Conservation (phyloP, 805 yeast species). For the Candida yuanshanica region DNA sequence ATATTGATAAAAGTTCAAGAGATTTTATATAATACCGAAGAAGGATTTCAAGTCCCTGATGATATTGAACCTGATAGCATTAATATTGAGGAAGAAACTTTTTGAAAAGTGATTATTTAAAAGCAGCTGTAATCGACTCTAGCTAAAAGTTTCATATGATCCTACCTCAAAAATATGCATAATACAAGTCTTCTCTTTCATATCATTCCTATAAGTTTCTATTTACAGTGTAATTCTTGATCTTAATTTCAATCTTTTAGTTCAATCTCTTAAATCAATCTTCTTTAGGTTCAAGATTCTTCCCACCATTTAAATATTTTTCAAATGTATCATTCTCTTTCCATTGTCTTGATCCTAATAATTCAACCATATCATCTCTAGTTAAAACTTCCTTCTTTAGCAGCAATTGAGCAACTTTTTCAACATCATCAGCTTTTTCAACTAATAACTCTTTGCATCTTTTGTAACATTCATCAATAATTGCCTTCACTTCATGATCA, state of each 20-base stretch:
- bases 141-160: background rate
- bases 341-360: conserved; percentile 89
- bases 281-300: conserved; percentile 14
- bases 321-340: conserved; percentile 91
- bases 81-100: conserved; percentile 32
- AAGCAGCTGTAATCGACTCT: background rate
- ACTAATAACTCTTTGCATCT: conserved; percentile 63
- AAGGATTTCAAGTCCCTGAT: conserved; percentile 69
- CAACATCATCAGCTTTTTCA: conserved; percentile 72
- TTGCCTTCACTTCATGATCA: conserved; percentile 76
- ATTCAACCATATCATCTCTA: conserved; percentile 86
- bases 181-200: background rate
- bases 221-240: background rate
- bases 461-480: conserved; percentile 69
- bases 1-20: conserved; percentile 61
- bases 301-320: conserved; percentile 45
- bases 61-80: conserved; percentile 25
- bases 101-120: conserved; percentile 10
- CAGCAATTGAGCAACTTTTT: conserved; percentile 80
- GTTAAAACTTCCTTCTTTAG: conserved; percentile 85
- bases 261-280: background rate
- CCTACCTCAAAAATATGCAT: background rate
- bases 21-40: conserved; percentile 75
- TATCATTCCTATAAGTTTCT: background rate
- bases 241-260: no score